Base-by-base conservation (phyloP, 192 early-diverging fungal genomes). In the Cladochytrium replicatum region DNA sequence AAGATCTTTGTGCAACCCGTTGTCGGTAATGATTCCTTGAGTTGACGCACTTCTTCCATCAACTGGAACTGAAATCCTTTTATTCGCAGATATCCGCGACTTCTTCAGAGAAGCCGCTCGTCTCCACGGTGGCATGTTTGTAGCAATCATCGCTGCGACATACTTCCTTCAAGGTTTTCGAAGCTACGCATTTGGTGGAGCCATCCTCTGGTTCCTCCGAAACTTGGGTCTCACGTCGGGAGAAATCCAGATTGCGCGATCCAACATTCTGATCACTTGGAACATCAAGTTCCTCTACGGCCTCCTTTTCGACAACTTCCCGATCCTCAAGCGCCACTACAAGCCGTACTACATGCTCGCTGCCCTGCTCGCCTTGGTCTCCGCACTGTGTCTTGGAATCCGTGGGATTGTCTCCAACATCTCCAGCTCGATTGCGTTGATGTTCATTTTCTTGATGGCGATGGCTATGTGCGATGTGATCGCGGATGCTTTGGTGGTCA, bases 161-260 rank as follows among this genome's bases (percentile, higher is more conserved):
- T 58, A 58, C 51, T 58, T 58, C 31, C 40, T 58, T 25, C 57
- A 58, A 55, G 57, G 57, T 9, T 58, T 58, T 29, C 37, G 57
- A 46, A 15, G 31, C 29, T 58, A 58, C 32, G 57, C 57, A 7
- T 54, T 58, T 40, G 57, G 57, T 1, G 57, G 52, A 22, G 57
- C 48, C 41, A 58, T 58, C 22, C 48, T 54, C 42, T 58, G 57
- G 57, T 58, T 58, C 51, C 46, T 52, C 29, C 45, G 23, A 44
- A 56, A 0, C 43, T n/a, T n/a, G n/a, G n/a, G n/a, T n/a, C n/a
- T n/a, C n/a, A n/a, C n/a, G n/a, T n/a, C n/a, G n/a, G 53, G 54
- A 4, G 46, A 44, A 7, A 26, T n/a, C 4, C 27, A 54, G 19
- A 42, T 54, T 4, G 46, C n/a, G n/a, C 42, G 42, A 13, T 58